A percentile compares a stretch with the other conserved stretches of the same genome.
Evolutionary conservation across 305 asterid species (phyloP).

Genomic region (Withania somnifera): DNA sequence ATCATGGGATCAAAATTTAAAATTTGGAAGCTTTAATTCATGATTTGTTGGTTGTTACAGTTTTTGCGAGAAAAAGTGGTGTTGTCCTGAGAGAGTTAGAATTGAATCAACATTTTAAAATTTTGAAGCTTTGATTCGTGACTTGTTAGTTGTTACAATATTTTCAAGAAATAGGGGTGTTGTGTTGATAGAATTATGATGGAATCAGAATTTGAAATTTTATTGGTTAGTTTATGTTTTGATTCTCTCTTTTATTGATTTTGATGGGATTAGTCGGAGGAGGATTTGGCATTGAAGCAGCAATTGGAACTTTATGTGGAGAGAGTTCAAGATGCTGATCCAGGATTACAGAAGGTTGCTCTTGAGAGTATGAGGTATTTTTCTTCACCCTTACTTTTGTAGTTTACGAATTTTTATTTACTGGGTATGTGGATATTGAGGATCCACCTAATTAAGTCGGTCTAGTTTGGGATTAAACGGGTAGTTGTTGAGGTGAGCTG

Average conservation of each 20-base stretch:
- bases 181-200: not conserved
- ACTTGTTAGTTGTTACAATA: too few species aligned
- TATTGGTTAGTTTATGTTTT: not conserved
- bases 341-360: slow-evolving; percentile 79
- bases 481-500: not conserved
- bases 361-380: slow-evolving; percentile 89
- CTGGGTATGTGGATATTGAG: not conserved
- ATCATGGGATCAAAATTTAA: too few species aligned
- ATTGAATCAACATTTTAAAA: too few species aligned
- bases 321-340: slow-evolving; percentile 79
- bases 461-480: not conserved
- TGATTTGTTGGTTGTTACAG: not conserved
- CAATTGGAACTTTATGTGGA: slow-evolving; percentile 90
- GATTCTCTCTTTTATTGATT: not conserved
- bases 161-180: not conserved
- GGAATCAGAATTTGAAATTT: not conserved
- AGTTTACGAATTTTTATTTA: too few species aligned
- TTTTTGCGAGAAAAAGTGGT: not conserved
- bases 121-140: too few species aligned
- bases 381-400: not conserved
- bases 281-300: slow-evolving; percentile 92
- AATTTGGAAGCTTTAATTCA: too few species aligned
- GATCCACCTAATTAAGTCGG: not conserved
- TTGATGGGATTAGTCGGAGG: slow-evolving; percentile 60
- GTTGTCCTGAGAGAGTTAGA: too few species aligned